Evolutionary conservation across 2,329 filamentous ascomycete species (phyloP).

Genomic region (Xylaria sp.): DNA sequence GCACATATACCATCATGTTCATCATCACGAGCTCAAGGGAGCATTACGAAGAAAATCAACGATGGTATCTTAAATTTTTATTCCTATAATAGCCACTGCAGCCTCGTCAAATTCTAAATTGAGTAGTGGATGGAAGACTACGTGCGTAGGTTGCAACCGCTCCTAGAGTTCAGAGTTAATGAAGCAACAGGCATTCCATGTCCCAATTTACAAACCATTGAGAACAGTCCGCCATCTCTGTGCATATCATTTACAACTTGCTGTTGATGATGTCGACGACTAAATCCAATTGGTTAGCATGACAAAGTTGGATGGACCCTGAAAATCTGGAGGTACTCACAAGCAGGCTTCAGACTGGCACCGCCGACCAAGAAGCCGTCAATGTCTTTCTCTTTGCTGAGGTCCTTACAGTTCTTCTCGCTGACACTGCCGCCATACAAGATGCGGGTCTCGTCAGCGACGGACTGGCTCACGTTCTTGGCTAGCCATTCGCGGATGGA

Average conservation of each 20-base stretch:
- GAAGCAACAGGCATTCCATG: slow-evolving; percentile 6
- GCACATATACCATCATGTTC: slow-evolving; percentile 30
- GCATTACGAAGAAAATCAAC: slow-evolving; percentile 14
- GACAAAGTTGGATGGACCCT: neutral
- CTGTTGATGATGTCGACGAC: slow-evolving; percentile 71
- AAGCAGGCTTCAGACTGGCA: slow-evolving; percentile 96
- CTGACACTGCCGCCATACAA: slow-evolving; percentile 97
- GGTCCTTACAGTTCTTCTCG: slow-evolving; percentile 97
- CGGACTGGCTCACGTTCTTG: slow-evolving; percentile 77
- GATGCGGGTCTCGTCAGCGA: slow-evolving; percentile 88
- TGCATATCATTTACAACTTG: slow-evolving; percentile 57
- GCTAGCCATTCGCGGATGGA: slow-evolving; percentile 91
- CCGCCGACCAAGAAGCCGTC: slow-evolving; percentile 98
- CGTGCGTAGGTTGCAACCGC: slow-evolving; percentile 16
- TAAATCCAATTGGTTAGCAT: slow-evolving; percentile 46
- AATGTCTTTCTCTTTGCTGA: slow-evolving; percentile 92
- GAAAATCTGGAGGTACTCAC: slow-evolving; percentile 62
- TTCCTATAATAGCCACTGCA: slow-evolving; percentile 8
- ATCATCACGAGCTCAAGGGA: slow-evolving; percentile 24
- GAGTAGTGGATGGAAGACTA: neutral
- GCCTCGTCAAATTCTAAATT: neutral
- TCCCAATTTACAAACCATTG: slow-evolving; percentile 15
- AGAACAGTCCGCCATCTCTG: slow-evolving; percentile 13
- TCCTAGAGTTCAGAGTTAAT: slow-evolving; percentile 22
- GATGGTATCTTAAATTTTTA: slow-evolving; percentile 9